These are phyloP conservation scores for Beauveria medogensis DNA, from an alignment of 2,329 filamentous ascomycete species.

Conservation along the genomic window DNA sequence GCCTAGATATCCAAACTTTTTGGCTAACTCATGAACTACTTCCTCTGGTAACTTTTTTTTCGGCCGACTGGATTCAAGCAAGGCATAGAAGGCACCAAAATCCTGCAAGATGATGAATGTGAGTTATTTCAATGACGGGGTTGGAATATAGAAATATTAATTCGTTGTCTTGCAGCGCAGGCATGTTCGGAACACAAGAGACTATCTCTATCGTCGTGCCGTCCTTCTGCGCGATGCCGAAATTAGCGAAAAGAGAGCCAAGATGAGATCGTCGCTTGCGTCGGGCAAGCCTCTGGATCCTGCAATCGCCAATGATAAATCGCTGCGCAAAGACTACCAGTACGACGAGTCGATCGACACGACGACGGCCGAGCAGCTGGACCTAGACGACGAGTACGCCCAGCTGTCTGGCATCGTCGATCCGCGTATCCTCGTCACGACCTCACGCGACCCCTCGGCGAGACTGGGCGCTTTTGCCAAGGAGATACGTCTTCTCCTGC, in stretches of 20 bases:
- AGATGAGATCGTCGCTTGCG: slow-evolving; percentile 77
- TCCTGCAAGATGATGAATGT: slow-evolving; percentile 25
- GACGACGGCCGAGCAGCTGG: slow-evolving; percentile 58
- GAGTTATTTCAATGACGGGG: slow-evolving; percentile 12
- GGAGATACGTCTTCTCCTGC: slow-evolving; percentile 75
- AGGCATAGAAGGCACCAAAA: slow-evolving; percentile 1
- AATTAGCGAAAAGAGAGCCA: slow-evolving; percentile 82
- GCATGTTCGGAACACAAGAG: slow-evolving; percentile 33
- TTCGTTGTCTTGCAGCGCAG: slow-evolving; percentile 25
- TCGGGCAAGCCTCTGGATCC: slow-evolving; percentile 81
- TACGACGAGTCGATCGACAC: slow-evolving; percentile 81
- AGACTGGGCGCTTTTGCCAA: slow-evolving; percentile 86
- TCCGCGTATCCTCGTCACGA: slow-evolving; percentile 82
- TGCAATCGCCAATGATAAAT: slow-evolving; percentile 76
- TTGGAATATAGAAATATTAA: slow-evolving; percentile 13
- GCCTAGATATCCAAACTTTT: slow-evolving; percentile 17
- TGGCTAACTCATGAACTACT: slow-evolving; percentile 16
- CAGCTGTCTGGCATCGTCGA: slow-evolving; percentile 87
- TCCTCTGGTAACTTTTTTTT: slow-evolving; percentile 14
- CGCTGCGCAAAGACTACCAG: slow-evolving; percentile 77
- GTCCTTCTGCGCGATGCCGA: slow-evolving; percentile 84
- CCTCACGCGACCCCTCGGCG: slow-evolving; percentile 78
- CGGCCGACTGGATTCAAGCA: background rate
- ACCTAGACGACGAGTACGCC: slow-evolving; percentile 83
- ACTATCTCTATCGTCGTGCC: slow-evolving; percentile 78